A percentile compares a stretch with the other conserved stretches of the same genome.
These are phyloP conservation scores for Verticillium longisporum DNA, from an alignment of 2,329 filamentous ascomycete genomes.

Conservation along the genomic window DNA sequence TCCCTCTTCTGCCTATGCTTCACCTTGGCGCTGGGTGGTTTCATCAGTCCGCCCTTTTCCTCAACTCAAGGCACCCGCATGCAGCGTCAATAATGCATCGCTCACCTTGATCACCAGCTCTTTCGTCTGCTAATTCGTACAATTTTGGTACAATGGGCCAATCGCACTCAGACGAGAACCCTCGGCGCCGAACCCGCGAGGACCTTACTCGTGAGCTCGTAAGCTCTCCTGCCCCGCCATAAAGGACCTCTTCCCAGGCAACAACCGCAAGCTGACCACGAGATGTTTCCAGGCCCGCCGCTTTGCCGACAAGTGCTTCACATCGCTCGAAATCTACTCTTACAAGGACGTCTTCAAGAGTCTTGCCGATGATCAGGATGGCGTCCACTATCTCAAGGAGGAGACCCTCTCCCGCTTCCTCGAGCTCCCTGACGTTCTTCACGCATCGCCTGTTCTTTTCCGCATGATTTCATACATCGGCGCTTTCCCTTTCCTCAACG, in stretches of 20 bases:
- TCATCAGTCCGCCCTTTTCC: neutral
- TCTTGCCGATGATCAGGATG: conserved; percentile 58
- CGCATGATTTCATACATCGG: conserved; percentile 66
- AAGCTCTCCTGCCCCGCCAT: conserved; percentile 14
- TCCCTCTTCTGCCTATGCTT: neutral
- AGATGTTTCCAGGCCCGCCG: conserved; percentile 40
- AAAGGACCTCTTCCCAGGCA: neutral
- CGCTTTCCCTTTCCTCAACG: conserved; percentile 65
- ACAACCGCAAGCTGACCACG: neutral
- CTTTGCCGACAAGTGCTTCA: conserved; percentile 66
- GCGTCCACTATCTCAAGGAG: conserved; percentile 61
- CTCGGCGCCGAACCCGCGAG: conserved; percentile 39
- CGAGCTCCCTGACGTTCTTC: conserved; percentile 64
- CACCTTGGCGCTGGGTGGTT: neutral
- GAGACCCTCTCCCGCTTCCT: conserved; percentile 66
- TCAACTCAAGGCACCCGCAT: neutral
- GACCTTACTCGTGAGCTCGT: conserved; percentile 46
- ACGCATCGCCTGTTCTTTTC: conserved; percentile 61
- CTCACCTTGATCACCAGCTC: neutral
- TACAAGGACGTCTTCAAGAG: conserved; percentile 67
- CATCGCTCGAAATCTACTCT: conserved; percentile 64
- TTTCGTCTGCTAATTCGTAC: neutral
- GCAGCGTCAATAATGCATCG: neutral
- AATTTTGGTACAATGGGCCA: conserved; percentile 40
- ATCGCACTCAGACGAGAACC: conserved; percentile 37